Conservation (phyloP, 129 eudicot genomes). For the Tanacetum coccineum region DNA sequence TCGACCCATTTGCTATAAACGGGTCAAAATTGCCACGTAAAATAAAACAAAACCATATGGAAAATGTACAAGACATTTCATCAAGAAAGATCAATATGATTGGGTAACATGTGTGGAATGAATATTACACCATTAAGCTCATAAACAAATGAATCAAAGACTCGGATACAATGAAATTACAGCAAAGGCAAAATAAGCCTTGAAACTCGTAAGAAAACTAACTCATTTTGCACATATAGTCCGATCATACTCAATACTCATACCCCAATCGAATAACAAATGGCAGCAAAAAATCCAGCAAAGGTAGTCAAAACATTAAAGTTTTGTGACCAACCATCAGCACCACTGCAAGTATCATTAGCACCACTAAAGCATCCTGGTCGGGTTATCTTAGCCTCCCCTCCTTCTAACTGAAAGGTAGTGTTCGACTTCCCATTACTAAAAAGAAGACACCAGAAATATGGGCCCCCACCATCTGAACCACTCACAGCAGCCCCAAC, state of each 20-base stretch:
- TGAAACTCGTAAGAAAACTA: background rate
- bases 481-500: constrained; percentile 87
- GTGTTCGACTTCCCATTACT: constrained; percentile 64
- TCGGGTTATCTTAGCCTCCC: constrained; percentile 53
- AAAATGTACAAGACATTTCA: background rate
- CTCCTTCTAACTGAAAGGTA: constrained; percentile 62
- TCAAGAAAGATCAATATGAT: background rate
- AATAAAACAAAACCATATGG: background rate
- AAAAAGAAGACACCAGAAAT: constrained; percentile 88
- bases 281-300: constrained; percentile 34
- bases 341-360: constrained; percentile 65
- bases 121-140: background rate
- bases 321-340: constrained; percentile 26
- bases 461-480: constrained; percentile 76
- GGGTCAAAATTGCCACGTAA: too few species aligned
- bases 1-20: too few species aligned
- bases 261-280: constrained; percentile 29
- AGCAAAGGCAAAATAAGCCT: too few species aligned
- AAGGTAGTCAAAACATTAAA: constrained; percentile 23
- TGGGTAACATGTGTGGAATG: background rate
- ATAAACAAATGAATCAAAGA: background rate
- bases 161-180: background rate
- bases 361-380: constrained; percentile 98
- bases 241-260: constrained; percentile 19
- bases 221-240: background rate